Evolutionary conservation across 2,329 filamentous ascomycete species (phyloP), one percentile per base, ranked within the genome.

Genomic region (Aspergillus aculeatus): DNA sequence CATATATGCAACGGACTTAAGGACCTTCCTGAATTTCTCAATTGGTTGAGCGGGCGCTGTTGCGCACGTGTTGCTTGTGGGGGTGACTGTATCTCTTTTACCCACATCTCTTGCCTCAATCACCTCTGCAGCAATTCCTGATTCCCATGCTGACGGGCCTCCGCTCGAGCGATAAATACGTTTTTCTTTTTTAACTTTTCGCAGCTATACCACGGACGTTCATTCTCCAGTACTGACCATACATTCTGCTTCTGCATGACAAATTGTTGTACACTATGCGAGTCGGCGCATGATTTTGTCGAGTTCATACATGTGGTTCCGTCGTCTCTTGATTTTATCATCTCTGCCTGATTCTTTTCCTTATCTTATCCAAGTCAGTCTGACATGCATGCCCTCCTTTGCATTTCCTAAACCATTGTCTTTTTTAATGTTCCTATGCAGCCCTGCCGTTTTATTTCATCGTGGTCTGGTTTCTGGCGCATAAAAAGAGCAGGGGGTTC

Each of bases 1-100:
- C 73, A 74, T 74, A 75, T 75, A 74, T 70, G 71, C 68, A 68
- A 69, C 72, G 72, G 71, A 75, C 72, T 74, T 72, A 60, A 73
- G 72, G 68, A 56, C 60, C 54, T 64, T 61, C 68, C 60, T 63
- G 61, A 65, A 63, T 66, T 69, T 66, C 63, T 60, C 56, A 56
- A 67, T 61, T 61, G 64, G 57, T 63, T 29, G 51, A 26, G 35
- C 52, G 52, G 32, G 52, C 52, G 38, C 21, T 24, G 24, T 26
- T 35, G 53, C 53, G 47, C 65, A 66, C 68, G 62, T 58, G 58
- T 58, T 51, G 61, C 59, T 48, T 56, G 56, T 60, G 58, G 54
- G 26, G 53, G 57, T 60, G 62, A 57, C 65, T 59, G 58, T 63
- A 56, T 64, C 47, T 62, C 60, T 60, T 64, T 60, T 9, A 19